Evolutionary conservation across 805 yeast genomes (phyloP).

Genomic region (Ogataea degrootiae): DNA sequence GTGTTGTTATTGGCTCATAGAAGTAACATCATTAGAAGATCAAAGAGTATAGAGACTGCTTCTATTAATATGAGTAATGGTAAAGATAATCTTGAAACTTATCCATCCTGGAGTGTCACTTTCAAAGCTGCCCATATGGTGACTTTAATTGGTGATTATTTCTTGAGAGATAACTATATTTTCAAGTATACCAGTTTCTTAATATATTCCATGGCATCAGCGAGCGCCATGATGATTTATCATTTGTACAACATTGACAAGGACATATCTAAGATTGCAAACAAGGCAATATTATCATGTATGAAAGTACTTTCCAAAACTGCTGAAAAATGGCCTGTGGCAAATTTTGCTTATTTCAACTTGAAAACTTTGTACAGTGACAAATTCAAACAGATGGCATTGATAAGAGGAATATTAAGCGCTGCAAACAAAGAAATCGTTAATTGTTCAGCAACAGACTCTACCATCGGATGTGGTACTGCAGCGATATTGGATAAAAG

Average conservation of each 20-base stretch:
- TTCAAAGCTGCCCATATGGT: slow-evolving; percentile 79
- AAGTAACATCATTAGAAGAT: slow-evolving; percentile 50
- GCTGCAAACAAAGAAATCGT: slow-evolving; percentile 8
- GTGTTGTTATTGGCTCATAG: slow-evolving; percentile 64
- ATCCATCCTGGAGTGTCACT: slow-evolving; percentile 75
- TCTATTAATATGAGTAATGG: slow-evolving; percentile 16
- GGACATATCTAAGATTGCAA: slow-evolving; percentile 21
- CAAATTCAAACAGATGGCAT: slow-evolving; percentile 19
- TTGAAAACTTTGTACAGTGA: slow-evolving; percentile 40
- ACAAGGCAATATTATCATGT: slow-evolving; percentile 19
- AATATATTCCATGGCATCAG: slow-evolving; percentile 53
- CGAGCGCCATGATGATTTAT: slow-evolving; percentile 66
- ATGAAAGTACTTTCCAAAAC: slow-evolving; percentile 32
- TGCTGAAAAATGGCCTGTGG: slow-evolving; percentile 51
- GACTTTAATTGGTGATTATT: slow-evolving; percentile 53
- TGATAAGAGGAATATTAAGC: slow-evolving; percentile 19
- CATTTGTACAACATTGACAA: slow-evolving; percentile 40
- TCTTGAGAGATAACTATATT: slow-evolving; percentile 52
- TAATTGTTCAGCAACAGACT: not conserved
- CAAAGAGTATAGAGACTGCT: slow-evolving; percentile 12
- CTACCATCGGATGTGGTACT: not conserved
- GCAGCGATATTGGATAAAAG: slow-evolving; percentile 7
- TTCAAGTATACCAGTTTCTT: slow-evolving; percentile 26
- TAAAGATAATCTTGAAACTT: slow-evolving; percentile 35
- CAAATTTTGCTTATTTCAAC: slow-evolving; percentile 44